Conservation (phyloP, 352 stramenopile genomes). For the Phytophthora hibernalis region DNA sequence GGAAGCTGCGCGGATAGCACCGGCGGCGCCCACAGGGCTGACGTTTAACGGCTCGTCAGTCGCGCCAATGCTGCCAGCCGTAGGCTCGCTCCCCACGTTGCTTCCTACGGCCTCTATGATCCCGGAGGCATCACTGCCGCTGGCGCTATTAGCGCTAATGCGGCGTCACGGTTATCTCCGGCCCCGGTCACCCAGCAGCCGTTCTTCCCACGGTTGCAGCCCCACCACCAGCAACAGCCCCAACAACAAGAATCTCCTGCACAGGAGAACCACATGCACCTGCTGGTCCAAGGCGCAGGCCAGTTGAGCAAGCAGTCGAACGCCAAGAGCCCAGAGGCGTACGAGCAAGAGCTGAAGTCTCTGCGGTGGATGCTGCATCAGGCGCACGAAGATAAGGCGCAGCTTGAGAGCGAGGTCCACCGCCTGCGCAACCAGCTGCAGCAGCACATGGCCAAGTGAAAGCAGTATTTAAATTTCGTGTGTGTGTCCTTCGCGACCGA, state of each 20-base stretch:
- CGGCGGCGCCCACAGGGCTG: constrained; percentile 26
- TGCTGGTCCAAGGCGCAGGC: constrained; percentile 63
- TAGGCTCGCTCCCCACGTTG: constrained; percentile 62
- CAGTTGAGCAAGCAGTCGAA: constrained; percentile 73
- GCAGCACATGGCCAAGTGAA: not conserved
- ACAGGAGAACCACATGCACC: constrained; percentile 69
- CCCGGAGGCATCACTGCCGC: constrained; percentile 12
- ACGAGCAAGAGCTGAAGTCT: constrained; percentile 73
- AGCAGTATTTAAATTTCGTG: constrained; percentile 42
- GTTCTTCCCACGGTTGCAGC: constrained; percentile 56
- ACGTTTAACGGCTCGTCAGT: constrained; percentile 32
- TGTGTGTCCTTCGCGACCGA: constrained; percentile 17
- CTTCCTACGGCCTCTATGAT: constrained; percentile 53
- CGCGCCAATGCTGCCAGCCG: constrained; percentile 43
- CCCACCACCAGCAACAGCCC: constrained; percentile 10
- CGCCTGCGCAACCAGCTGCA: constrained; percentile 66
- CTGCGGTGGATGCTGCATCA: constrained; percentile 75
- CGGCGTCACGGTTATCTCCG: constrained; percentile 31
- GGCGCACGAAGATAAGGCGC: constrained; percentile 73
- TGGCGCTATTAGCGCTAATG: constrained; percentile 9
- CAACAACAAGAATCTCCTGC: constrained; percentile 9
- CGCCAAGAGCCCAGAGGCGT: constrained; percentile 54
- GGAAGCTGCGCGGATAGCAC: constrained; percentile 29
- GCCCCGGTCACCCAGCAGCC: constrained; percentile 32
- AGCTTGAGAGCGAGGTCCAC: constrained; percentile 71